phyloP scores from a whole-genome alignment of 129 eudicot genomes.

The Rutidosis leptorrhynchoides region DNA sequence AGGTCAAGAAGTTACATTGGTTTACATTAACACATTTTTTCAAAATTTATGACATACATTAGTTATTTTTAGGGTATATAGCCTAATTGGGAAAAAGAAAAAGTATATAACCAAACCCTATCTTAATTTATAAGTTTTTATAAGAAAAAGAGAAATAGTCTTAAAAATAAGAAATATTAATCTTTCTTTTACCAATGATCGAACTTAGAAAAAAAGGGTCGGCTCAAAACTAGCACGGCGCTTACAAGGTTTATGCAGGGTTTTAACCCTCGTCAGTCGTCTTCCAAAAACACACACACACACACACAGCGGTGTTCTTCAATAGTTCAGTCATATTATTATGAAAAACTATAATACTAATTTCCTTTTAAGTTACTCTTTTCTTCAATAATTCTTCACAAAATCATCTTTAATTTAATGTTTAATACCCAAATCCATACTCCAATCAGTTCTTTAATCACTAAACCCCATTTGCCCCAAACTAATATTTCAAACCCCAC shows the following conservation, averaged over 20 bases:
- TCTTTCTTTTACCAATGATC: neutral
- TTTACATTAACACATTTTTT: too few species aligned
- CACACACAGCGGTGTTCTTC: conserved; percentile 3
- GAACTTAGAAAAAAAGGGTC: conserved; percentile 2
- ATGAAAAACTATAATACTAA: neutral
- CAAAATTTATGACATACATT: too few species aligned
- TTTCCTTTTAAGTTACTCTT: neutral
- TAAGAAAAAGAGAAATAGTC: too few species aligned
- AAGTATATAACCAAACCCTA: too few species aligned
- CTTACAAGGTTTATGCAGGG: conserved; percentile 61
- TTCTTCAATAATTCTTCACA: neutral
- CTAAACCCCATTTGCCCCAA: conserved; percentile 26
- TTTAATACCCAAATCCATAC: conserved; percentile 39
- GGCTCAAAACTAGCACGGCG: conserved; percentile 16
- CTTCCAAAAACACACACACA: neutral
- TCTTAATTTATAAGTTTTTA: too few species aligned
- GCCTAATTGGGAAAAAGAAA: too few species aligned
- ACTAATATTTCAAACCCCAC: conserved; percentile 4
- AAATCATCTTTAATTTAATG: conserved; percentile 39
- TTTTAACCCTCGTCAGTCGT: conserved; percentile 31
- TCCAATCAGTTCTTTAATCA: conserved; percentile 8
- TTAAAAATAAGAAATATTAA: neutral
- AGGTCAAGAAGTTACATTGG: too few species aligned
- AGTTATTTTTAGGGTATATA: too few species aligned
- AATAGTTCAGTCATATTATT: conserved; percentile 9